Base-by-base conservation (phyloP, 495 filamentous ascomycete genomes). In the Daldinia decipiens region DNA sequence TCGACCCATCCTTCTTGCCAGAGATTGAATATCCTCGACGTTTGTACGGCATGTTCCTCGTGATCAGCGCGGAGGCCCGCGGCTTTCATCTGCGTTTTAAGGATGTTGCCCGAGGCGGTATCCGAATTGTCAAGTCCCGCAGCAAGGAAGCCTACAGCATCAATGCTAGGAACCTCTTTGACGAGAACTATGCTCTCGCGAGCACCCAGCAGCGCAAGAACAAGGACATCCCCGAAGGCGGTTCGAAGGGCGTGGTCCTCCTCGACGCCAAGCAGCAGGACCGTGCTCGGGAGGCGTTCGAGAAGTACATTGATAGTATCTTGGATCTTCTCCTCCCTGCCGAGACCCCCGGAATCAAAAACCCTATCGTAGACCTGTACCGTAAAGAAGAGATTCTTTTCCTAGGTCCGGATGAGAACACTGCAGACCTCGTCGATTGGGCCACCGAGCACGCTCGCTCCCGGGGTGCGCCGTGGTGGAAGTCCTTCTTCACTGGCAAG, bases 161-260 rank as follows among this genome's bases (percentile, higher is more conserved):
- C 84, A 99, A 99, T 73, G 94, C 94, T 11, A 91, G 96, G 45
- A 95, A 91, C 19, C 85, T 98, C 52, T 99, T 99, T 72, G 95
- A 99, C 69, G 95, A 99, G 81, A 99, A 99, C 81, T 99, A 99
- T 80, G 95, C 94, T 65, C 88, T 99, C 67, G 95, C 95, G 67
- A 98, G 95, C 79, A 99, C 95, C 0, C 95, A 99, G 80, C 96
- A 98, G 83, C 92, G 96, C 75, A 99, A 99, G 88, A 99, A 99
- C 85, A 99, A 99, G 83, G 95, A 99, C 75, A 99, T 99, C 45
- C 95, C 95, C n/a, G 95, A 99, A 84, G 95, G 95, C 59, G 95
- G 95, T 62, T 95, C 95, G 59, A 99, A 99, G 84, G 95, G 95
- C 80, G 95, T 99, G 55, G 95, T 99, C 61, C 89, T 99, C 32